A percentile compares a stretch with the other conserved stretches of the same genome.
Evolutionary conservation across 495 filamentous ascomycete species (phyloP).

Genomic region (Aspergillus coremiiformis): DNA sequence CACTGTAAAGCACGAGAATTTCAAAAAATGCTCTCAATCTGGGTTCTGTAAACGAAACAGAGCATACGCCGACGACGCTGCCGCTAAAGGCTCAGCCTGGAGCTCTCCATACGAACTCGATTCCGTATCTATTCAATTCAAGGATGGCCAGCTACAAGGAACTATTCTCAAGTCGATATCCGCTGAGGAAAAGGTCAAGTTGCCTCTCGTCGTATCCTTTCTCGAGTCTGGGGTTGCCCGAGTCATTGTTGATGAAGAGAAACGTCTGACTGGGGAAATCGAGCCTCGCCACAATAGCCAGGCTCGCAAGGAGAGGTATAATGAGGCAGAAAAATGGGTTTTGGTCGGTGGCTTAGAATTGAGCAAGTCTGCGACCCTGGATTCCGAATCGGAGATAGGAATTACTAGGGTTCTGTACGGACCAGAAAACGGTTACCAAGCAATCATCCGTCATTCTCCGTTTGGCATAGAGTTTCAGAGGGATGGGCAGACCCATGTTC

Average conservation of each 20-base stretch:
- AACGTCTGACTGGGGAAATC: slow-evolving; percentile 80
- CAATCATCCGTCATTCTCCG: slow-evolving; percentile 71
- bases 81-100: slow-evolving; percentile 59
- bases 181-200: slow-evolving; percentile 55
- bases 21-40: slow-evolving; percentile 90
- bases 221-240: slow-evolving; percentile 81
- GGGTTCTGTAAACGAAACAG: slow-evolving; percentile 96
- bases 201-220: slow-evolving; percentile 83
- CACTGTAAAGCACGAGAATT: slow-evolving; percentile 86
- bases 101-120: slow-evolving; percentile 73
- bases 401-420: slow-evolving; percentile 77
- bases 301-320: slow-evolving; percentile 85
- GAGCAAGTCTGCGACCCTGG: slow-evolving; percentile 59
- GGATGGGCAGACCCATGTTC: slow-evolving; percentile 73
- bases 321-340: slow-evolving; percentile 81
- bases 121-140: slow-evolving; percentile 61
- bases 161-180: slow-evolving; percentile 68
- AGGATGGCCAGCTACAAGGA: slow-evolving; percentile 71
- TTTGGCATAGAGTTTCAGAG: slow-evolving; percentile 81
- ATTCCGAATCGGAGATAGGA: slow-evolving; percentile 47
- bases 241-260: slow-evolving; percentile 84
- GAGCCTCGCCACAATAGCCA: slow-evolving; percentile 76
- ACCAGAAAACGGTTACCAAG: slow-evolving; percentile 65
- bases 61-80: slow-evolving; percentile 72
- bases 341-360: slow-evolving; percentile 70